phyloP scores from a whole-genome alignment of 2,329 filamentous ascomycete genomes.

The Plectosphaerella cucumerina region DNA sequence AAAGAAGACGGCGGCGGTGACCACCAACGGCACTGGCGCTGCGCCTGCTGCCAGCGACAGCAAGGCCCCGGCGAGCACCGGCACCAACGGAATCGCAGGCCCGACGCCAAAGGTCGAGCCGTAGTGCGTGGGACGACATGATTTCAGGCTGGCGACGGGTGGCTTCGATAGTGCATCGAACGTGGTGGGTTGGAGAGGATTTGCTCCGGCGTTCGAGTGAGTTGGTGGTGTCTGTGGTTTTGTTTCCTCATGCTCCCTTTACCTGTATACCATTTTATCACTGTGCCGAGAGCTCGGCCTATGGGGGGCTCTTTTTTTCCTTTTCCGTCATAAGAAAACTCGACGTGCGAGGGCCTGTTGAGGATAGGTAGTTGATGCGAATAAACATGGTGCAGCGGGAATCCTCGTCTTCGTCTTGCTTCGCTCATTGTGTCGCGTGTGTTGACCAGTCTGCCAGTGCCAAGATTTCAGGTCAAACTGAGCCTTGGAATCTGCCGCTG shows the following conservation, averaged over 20 bases:
- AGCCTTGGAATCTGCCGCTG: too few species aligned
- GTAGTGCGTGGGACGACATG: slow-evolving; percentile 9
- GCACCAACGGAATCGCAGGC: slow-evolving; percentile 44
- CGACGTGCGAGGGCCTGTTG: background rate
- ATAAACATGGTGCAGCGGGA: background rate
- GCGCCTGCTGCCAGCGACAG: slow-evolving; percentile 45
- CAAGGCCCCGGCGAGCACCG: slow-evolving; percentile 47
- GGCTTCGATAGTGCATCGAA: too few species aligned
- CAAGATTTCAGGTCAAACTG: too few species aligned
- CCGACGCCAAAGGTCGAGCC: slow-evolving; percentile 44
- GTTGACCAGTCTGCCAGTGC: too few species aligned
- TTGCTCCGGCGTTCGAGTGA: too few species aligned
- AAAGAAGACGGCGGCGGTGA: slow-evolving; percentile 46
- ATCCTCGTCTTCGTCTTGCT: too few species aligned
- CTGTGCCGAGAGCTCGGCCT: background rate
- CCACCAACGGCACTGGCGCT: slow-evolving; percentile 37
- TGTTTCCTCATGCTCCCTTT: slow-evolving; percentile 5
- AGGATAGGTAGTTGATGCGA: background rate
- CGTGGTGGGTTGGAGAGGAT: too few species aligned
- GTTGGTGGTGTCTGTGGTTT: too few species aligned
- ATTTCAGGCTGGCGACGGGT: too few species aligned
- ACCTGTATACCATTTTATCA: slow-evolving; percentile 15
- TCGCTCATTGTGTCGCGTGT: background rate
- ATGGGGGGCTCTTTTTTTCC: background rate
- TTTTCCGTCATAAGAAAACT: background rate